phyloP scores from a whole-genome alignment of 2,329 filamentous ascomycete species.

The Diaporthe citriasiana region DNA sequence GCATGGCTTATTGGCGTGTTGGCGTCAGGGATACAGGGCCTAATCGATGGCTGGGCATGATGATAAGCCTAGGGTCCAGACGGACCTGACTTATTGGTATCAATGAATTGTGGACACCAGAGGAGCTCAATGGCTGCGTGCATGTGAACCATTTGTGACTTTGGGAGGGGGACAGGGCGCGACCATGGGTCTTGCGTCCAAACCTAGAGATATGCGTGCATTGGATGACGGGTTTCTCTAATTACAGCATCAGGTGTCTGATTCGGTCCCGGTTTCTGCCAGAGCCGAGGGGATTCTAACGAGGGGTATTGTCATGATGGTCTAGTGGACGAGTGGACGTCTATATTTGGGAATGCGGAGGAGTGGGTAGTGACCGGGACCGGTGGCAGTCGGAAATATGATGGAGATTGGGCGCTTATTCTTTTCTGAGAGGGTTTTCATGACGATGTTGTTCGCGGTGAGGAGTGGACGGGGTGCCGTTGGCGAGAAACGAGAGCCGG shows the following conservation, averaged over 20 bases:
- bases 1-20: slow-evolving; percentile 38
- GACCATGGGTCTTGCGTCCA: not conserved
- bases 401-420: slow-evolving; percentile 10
- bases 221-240: not conserved
- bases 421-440: not conserved
- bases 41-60: slow-evolving; percentile 14
- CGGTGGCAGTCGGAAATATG: not conserved
- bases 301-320: not conserved
- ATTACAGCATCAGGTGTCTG: not conserved
- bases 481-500: not conserved
- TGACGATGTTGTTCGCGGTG: not conserved
- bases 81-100: slow-evolving; percentile 30
- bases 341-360: slow-evolving; percentile 6
- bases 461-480: not conserved
- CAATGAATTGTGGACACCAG: slow-evolving; percentile 23
- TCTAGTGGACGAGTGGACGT: not conserved
- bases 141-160: not conserved
- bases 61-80: slow-evolving; percentile 24
- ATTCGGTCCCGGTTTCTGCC: not conserved
- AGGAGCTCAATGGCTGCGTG: not conserved
- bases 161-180: not conserved
- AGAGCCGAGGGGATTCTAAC: not conserved
- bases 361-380: not conserved
- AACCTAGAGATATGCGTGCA: not conserved
- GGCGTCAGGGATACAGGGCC: slow-evolving; percentile 40